These are phyloP conservation scores for Aegilops tauschii DNA, from an alignment of 176 grass and related monocot genomes.

Conservation along the genomic window DNA sequence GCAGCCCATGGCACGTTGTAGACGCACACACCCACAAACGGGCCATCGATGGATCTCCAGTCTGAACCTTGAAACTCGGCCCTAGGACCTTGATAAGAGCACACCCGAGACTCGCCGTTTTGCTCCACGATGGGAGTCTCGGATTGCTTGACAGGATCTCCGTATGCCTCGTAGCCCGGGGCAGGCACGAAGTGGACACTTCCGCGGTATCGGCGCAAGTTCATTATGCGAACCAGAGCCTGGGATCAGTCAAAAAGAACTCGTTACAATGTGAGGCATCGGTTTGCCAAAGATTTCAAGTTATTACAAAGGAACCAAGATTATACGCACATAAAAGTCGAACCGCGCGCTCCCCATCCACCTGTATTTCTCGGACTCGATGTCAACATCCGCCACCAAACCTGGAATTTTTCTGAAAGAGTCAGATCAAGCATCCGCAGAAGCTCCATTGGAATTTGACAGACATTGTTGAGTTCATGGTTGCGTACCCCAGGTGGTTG, in stretches of 20 bases:
- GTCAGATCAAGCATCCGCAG: neutral
- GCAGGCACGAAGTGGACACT: constrained; percentile 65
- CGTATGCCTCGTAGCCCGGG: constrained; percentile 67
- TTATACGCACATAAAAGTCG: constrained; percentile 68
- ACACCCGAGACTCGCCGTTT: constrained; percentile 6
- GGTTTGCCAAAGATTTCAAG: neutral
- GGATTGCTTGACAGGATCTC: constrained; percentile 48
- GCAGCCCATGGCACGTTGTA: constrained; percentile 79
- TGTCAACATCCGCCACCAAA: constrained; percentile 85
- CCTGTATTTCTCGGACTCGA: constrained; percentile 80
- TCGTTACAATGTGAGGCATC: neutral
- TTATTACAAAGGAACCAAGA: neutral
- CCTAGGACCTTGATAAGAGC: constrained; percentile 50
- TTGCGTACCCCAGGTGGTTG: constrained; percentile 80
- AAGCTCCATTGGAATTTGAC: neutral
- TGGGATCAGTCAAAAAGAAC: constrained; percentile 16
- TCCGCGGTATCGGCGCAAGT: constrained; percentile 59
- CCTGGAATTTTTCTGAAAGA: constrained; percentile 34
- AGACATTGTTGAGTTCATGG: neutral
- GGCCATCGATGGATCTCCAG: constrained; percentile 66
- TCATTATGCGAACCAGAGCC: constrained; percentile 70
- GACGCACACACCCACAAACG: constrained; percentile 70
- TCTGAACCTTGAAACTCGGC: constrained; percentile 38
- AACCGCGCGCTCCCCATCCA: constrained; percentile 90
- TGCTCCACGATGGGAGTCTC: neutral